Evolutionary conservation across 2,329 filamentous ascomycete genomes (phyloP), one percentile per base, ranked within the genome.

Genomic region (Trichoderma arundinaceum): DNA sequence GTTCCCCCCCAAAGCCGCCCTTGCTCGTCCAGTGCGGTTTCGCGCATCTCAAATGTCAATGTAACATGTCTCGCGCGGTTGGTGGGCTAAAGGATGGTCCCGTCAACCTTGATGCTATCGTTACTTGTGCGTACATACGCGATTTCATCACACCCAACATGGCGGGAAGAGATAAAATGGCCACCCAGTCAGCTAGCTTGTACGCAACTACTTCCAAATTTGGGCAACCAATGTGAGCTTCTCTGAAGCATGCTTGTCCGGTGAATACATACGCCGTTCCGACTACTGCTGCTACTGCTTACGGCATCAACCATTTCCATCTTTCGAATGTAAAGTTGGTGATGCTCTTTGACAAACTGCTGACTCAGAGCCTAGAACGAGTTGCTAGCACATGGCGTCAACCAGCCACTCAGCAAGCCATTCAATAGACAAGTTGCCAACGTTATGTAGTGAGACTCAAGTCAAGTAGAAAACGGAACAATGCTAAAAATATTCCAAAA

Each of bases 231-330:
- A 28, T 28, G 4, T 28, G 22, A 28, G 22, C 22, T 28, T 28
- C 22, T 28, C 4, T 28, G 22, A 28, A 4, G 22, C 22, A 28
- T 28, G 2, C 22, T 28, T 28, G 22, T 28, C 22, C 22, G 22
- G 22, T 28, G 22, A 60, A 60, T 60, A 6, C 33, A 49, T 60
- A 28, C 19, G 15, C 57, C 57, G 57, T n/a, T 60, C 57, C 44
- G 57, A 17, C 19, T n/a, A 13, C 6, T 60, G 57, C 35, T 41
- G 12, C 19, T n/a, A 13, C 6, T 60, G 57, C 35, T 41, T 60
- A 60, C 22, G 57, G 44, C 57, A 60, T 60, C 57, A 49, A 35
- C 3, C 17, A 28, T 28, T 28, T 4, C 22, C 2, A 28, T 28
- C n/a, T 12, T 15, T 39, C 19, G 35, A 8, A 38, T 38, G 22